Base-by-base conservation (phyloP, 2,329 filamentous ascomycete species). In the Tolypocladium album region DNA sequence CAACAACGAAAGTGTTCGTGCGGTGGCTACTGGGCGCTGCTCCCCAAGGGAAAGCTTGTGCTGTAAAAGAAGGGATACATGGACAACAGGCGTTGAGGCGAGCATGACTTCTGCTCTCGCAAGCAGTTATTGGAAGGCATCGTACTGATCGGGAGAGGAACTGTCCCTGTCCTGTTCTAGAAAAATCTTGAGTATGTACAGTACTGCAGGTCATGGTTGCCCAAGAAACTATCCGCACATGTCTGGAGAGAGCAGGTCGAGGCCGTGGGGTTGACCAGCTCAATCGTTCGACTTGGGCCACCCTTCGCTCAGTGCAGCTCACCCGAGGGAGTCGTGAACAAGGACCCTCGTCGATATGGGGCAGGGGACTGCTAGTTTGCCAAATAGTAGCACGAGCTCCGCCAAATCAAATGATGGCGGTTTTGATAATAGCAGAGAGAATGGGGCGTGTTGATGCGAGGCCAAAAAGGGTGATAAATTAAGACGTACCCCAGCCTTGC, bases 1-100 rank as follows among this genome's bases (percentile, higher is more conserved):
- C 82, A 84, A 67, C 80, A 84, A 69, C 74, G 80, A 31, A 78
- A 76, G 66, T 86, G 83, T 62, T 75, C 76, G 6, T 86, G 83
- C 63, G 78, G 79, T 9, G 83, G 82, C 2, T 74, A 75, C 58
- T 82, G 82, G 79, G 78, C 75, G 3, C 61, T 83, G 56, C 61
- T 82, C 57, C 72, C 72, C 0, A 69, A 67, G 53, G 74, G 68
- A 7, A 70, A 66, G 61, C 57, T 68, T 31, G 45, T 66, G 47
- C 27, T 65, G 57, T 68, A 57, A 63, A 27, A 31, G 31, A 55
- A 22, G 50, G 31, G 31, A 34, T n/a, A 20, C 20, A 22, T 15
- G 3, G 50, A 15, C 20, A 55, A 38, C 36, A 4, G 50, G 50
- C 31, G 50, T 53, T 34, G 27, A 36, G 50, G 50, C 17, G 50